Evolutionary conservation across 2,329 filamentous ascomycete species (phyloP), one percentile per base, ranked within the genome.

Genomic region (Cladosporium cucumerinum): DNA sequence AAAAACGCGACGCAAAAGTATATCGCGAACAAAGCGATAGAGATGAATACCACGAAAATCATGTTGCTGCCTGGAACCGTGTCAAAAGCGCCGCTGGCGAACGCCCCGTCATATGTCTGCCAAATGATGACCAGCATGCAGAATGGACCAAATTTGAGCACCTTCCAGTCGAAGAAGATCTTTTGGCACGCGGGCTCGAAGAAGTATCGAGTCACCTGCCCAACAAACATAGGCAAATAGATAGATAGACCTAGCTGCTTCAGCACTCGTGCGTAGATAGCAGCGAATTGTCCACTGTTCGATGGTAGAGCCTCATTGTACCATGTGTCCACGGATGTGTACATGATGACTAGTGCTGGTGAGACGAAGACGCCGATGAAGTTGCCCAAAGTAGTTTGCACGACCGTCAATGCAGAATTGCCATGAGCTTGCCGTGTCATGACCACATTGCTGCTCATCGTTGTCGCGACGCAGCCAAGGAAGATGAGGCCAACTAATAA

Each of bases 321-420:
- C 75, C 82, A 87, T 5, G 76, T 75, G 11, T 77, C 77, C 6
- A 76, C 75, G 2, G 84, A 84, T 48, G 87, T 82, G 73, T 88
- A 87, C 73, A 84, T 86, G 67, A 86, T 85, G 57, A 89, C 82
- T 64, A 89, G 78, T 11, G 85, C 82, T 0, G 89, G 89, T 0
- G 87, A 86, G 16, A 92, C 72, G 72, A 92, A 90, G 0, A 88
- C 84, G n/a, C 89, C 89, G 0, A 87, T 78, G 11, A 91, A 82
- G 74, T 92, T 91, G 32, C 88, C 89, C 52, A 92, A 78, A 10
- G 90, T 82, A 1, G 90, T 88, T 72, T 90, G 88, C 34, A 91
- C 87, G 0, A 79, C 71, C 11, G 71, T 72, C 58, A 73, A 52
- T 26, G 68, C 70, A 39, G 65, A 60, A 46, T 91, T 89, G 5